phyloP scores from a whole-genome alignment of 116 monocot species.

The Phalaenopsis hybrid region DNA sequence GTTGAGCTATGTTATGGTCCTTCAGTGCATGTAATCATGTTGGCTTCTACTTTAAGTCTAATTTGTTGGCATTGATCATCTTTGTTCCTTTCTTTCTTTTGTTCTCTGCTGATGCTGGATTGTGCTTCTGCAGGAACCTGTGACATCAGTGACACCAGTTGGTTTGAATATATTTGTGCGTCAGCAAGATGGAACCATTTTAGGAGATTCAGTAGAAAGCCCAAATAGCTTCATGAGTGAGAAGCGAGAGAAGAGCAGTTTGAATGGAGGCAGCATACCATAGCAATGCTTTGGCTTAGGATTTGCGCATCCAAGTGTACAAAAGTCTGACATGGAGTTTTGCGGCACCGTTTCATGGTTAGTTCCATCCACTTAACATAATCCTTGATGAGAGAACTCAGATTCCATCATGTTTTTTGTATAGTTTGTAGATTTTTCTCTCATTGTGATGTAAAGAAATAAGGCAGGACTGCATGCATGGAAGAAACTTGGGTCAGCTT shows the following conservation, averaged over 20 bases:
- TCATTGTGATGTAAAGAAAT: slow-evolving; percentile 1
- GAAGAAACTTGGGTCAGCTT: not conserved
- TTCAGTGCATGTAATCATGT: too few species aligned
- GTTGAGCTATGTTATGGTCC: too few species aligned
- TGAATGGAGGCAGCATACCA: slow-evolving; percentile 7
- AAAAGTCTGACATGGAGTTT: slow-evolving; percentile 4
- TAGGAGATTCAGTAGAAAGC: slow-evolving; percentile 22
- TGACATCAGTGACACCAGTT: slow-evolving; percentile 23
- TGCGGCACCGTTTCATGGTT: not conserved
- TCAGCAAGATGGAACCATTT: slow-evolving; percentile 19
- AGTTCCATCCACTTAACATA: not conserved
- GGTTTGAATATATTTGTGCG: slow-evolving; percentile 17
- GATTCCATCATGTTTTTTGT: slow-evolving; percentile 2
- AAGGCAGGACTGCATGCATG: not conserved
- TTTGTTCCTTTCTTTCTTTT: not conserved
- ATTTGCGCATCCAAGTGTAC: not conserved
- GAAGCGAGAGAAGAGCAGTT: slow-evolving; percentile 7
- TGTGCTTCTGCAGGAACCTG: slow-evolving; percentile 36
- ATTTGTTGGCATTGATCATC: not conserved
- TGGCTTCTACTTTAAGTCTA: too few species aligned
- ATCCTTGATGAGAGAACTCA: not conserved
- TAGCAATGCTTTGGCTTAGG: not conserved
- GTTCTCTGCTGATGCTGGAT: not conserved
- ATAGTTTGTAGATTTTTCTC: not conserved
- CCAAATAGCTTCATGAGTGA: slow-evolving; percentile 6